Evolutionary conservation across 2,329 filamentous ascomycete genomes (phyloP), one percentile per base, ranked within the genome.

Genomic region (Phyllosticta citribraziliensis): DNA sequence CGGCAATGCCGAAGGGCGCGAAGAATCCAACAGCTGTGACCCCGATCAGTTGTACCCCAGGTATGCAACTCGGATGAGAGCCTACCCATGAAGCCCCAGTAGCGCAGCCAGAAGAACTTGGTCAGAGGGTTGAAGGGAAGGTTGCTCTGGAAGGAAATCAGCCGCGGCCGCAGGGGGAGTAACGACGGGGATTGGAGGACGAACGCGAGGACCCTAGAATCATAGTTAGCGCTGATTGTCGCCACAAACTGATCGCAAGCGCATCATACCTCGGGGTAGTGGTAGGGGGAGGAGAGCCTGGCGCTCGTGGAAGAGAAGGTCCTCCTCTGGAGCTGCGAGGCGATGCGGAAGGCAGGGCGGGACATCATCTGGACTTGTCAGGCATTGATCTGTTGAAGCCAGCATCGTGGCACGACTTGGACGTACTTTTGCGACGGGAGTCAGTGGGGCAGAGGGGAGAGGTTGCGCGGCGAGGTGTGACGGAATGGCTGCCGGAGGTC

Each of bases 91-190:
- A 89, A 94, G 65, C 74, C 74, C 88, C 91, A 95, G 86, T 88
- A 99, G 78, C 87, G 83, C 69, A 90, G 65, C 67, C 80, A 84
- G 76, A 99, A 99, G 80, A 83, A 88, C 79, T 86, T 89, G 74
- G 87, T 93, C 80, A 90, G 83, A 68, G 94, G 89, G 84, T 99
- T 96, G 86, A 99, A 99, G 68, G 94, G 94, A 67, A 99, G 79
- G 84, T 97, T 97, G 82, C 84, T 87, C 79, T 91, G 88, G 73
- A 93, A 89, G 67, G 93, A 5, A n/a, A 50, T 61, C 22, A 61
- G 59, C 24, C 12, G 54, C 9, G 55, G 14, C 11, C 20, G 55
- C 19, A 35, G 35, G 53, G 47, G 54, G 40, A 27, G 12, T 33
- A 20, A n/a, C 14, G 53, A 27, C 33, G 30, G 24, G 40, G 1